Percentiles rank a stretch among this genome's conserved stretches.
These are phyloP conservation scores for Nemania serpens DNA, from an alignment of 2,329 filamentous ascomycete species.

Conservation along the genomic window DNA sequence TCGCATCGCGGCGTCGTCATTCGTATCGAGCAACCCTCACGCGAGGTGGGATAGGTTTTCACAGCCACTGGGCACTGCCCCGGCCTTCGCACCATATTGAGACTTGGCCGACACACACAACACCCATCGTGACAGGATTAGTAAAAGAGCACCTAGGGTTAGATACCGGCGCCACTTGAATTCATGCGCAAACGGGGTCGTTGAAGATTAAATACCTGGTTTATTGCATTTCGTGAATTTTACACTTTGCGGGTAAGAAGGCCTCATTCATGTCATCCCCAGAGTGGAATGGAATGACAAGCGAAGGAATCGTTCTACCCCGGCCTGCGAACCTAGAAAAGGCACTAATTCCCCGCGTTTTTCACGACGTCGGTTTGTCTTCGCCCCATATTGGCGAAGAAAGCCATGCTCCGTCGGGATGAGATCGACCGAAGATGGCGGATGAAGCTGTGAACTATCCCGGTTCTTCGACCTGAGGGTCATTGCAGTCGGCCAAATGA, in stretches of 20 bases:
- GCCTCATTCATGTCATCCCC: too few species aligned
- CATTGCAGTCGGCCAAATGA: slow-evolving; percentile 17
- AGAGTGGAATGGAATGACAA: too few species aligned
- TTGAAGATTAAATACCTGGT: neutral
- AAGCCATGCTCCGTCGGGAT: slow-evolving; percentile 11
- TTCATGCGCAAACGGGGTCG: neutral
- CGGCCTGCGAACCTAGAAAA: neutral
- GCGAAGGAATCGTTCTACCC: too few species aligned
- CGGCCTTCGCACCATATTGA: neutral
- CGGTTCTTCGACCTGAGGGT: slow-evolving; percentile 1
- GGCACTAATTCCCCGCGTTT: slow-evolving; percentile 6
- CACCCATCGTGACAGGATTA: neutral
- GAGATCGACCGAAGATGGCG: slow-evolving; percentile 21
- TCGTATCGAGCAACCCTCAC: neutral
- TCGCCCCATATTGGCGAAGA: slow-evolving; percentile 2
- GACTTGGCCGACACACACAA: neutral
- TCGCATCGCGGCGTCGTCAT: neutral
- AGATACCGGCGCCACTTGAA: too few species aligned
- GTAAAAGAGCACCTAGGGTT: too few species aligned
- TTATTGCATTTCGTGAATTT: neutral
- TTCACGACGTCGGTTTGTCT: neutral
- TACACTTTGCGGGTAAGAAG: neutral
- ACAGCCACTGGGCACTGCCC: neutral
- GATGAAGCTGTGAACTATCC: slow-evolving; percentile 2
- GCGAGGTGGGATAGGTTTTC: neutral